phyloP scores from a whole-genome alignment of 805 yeast genomes.

The Ogataea zsoltii region DNA sequence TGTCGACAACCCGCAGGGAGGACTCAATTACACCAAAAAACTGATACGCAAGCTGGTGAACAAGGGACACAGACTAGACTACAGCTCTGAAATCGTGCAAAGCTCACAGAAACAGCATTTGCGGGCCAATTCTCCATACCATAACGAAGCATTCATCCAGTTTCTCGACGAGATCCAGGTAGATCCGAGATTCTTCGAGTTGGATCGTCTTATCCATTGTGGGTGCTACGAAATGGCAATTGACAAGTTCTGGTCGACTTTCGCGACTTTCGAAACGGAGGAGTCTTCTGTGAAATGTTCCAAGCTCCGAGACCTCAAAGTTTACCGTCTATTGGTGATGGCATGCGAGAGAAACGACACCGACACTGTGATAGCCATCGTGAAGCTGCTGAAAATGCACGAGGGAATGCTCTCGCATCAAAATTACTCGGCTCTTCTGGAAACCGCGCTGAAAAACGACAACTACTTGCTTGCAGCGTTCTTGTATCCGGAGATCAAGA shows the following conservation, averaged over 20 bases:
- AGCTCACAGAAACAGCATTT: conserved; percentile 17
- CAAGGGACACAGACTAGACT: neutral
- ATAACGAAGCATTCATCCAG: conserved; percentile 15
- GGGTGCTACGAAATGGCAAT: conserved; percentile 29
- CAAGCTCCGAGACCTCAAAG: conserved; percentile 9
- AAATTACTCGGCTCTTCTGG: conserved; percentile 17
- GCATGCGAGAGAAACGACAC: conserved; percentile 28
- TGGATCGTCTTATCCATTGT: conserved; percentile 16
- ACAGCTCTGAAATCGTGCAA: conserved; percentile 10
- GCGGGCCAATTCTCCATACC: conserved; percentile 8
- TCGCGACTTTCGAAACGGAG: no score
- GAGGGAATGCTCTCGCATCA: conserved; percentile 1
- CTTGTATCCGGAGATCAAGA: conserved; percentile 4
- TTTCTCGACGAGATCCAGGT: conserved; percentile 7
- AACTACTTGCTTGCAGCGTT: conserved; percentile 7
- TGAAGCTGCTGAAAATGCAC: conserved; percentile 8
- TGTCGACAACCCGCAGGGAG: neutral
- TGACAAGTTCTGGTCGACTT: conserved; percentile 22
- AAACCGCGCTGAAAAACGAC: conserved; percentile 10
- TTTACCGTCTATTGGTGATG: conserved; percentile 16
- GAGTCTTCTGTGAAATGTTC: no score
- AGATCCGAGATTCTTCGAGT: conserved; percentile 19
- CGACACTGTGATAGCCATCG: conserved; percentile 12
- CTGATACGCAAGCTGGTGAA: neutral
- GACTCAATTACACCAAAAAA: neutral